These are phyloP conservation scores for Fusarium illudens DNA, from an alignment of 2,329 filamentous ascomycete genomes.

Conservation along the genomic window DNA sequence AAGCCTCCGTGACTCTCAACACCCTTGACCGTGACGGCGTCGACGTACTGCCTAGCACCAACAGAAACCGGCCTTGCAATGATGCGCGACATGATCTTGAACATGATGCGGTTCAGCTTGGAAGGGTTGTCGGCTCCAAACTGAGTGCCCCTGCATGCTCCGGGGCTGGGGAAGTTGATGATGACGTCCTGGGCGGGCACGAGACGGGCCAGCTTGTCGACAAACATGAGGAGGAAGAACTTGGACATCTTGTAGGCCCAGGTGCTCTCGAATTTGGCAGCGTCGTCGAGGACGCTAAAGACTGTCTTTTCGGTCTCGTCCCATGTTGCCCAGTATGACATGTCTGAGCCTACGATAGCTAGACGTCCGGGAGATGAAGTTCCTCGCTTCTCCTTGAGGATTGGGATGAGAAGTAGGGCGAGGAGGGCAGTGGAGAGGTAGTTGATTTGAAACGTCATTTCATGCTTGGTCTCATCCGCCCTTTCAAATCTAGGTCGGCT, in stretches of 20 bases:
- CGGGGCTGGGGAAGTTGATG: constrained; percentile 59
- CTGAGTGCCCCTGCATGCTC: constrained; percentile 53
- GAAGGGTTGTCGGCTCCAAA: constrained; percentile 47
- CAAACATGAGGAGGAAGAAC: constrained; percentile 48
- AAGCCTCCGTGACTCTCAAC: constrained; percentile 38
- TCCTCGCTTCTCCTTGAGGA: constrained; percentile 41
- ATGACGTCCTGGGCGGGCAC: constrained; percentile 52
- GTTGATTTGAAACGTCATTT: constrained; percentile 53
- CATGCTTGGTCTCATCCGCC: constrained; percentile 48
- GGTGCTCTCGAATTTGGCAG: constrained; percentile 28
- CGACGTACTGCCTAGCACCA: constrained; percentile 36
- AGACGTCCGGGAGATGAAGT: constrained; percentile 34
- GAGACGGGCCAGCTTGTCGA: constrained; percentile 48
- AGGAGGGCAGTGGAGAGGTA: constrained; percentile 50
- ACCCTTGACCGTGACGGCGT: constrained; percentile 34
- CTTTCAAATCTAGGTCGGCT: constrained; percentile 35
- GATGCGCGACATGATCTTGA: constrained; percentile 4
- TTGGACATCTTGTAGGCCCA: constrained; percentile 41
- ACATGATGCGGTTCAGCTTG: constrained; percentile 20
- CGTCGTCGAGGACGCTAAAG: constrained; percentile 31
- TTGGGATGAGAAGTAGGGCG: constrained; percentile 45
- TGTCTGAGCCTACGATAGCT: constrained; percentile 45
- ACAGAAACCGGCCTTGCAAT: constrained; percentile 22
- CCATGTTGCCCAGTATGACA: constrained; percentile 41
- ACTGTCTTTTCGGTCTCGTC: constrained; percentile 29